A percentile compares a stretch with the other conserved stretches of the same genome.
Conservation (phyloP, 2,329 filamentous ascomycete genomes). For the Laburnicola sp. region DNA sequence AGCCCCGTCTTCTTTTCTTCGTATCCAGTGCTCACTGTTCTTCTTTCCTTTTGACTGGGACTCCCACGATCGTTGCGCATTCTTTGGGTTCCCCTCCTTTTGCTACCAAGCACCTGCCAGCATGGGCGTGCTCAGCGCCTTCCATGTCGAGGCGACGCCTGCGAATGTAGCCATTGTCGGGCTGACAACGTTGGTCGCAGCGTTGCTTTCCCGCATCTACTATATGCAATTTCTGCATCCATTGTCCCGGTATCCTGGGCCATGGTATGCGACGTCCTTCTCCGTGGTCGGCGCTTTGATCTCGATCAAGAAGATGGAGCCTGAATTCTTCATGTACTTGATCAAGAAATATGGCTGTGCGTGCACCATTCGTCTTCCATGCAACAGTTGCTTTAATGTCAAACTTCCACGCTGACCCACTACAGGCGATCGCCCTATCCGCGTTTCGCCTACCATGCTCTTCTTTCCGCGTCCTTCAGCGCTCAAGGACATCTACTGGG, state of each 20-base stretch:
- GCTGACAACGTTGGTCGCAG: slow-evolving; percentile 9
- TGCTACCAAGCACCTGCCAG: not conserved
- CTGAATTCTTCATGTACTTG: slow-evolving; percentile 34
- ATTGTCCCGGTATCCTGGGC: slow-evolving; percentile 49
- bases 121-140: slow-evolving; percentile 10
- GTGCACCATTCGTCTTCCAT: slow-evolving; percentile 1
- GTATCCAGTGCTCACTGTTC: no score
- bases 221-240: slow-evolving; percentile 50
- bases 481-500: slow-evolving; percentile 48
- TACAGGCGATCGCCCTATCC: slow-evolving; percentile 40
- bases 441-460: slow-evolving; percentile 45
- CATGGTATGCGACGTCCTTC: slow-evolving; percentile 44
- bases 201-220: slow-evolving; percentile 26
- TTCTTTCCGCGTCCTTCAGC: slow-evolving; percentile 43
- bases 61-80: not conserved
- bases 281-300: slow-evolving; percentile 35
- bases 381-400: not conserved
- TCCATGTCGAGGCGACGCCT: not conserved
- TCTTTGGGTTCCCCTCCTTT: not conserved
- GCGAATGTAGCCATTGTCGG: slow-evolving; percentile 4
- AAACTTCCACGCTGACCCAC: not conserved
- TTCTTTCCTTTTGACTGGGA: no score
- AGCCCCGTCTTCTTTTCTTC: no score
- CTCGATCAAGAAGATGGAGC: slow-evolving; percentile 32
- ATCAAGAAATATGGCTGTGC: slow-evolving; percentile 35